Percentiles rank a stretch among this genome's conserved stretches.
These are phyloP conservation scores for Cytospora chrysosperma DNA, from an alignment of 2,329 filamentous ascomycete species.

Conservation along the genomic window DNA sequence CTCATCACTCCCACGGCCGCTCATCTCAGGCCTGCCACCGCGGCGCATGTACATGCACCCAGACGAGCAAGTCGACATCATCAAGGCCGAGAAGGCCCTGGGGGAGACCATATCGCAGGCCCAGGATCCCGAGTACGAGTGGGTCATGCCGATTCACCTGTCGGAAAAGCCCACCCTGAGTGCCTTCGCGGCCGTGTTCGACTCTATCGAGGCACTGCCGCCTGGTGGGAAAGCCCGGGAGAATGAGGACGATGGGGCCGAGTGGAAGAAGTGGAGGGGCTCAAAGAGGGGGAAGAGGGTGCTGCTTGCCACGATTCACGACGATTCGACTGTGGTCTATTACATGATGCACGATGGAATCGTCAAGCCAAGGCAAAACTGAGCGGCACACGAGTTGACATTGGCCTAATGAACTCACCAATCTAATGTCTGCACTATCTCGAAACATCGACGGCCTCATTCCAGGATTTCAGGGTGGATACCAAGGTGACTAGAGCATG, in stretches of 20 bases:
- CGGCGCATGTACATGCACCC: constrained; percentile 74
- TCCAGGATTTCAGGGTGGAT: not conserved
- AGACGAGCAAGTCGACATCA: constrained; percentile 74
- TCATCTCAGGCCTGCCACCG: constrained; percentile 73
- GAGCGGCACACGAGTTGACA: constrained; percentile 28
- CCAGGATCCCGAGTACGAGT: constrained; percentile 63
- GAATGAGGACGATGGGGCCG: constrained; percentile 28
- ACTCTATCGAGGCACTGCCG: constrained; percentile 53
- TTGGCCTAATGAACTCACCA: not conserved
- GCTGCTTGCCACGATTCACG: constrained; percentile 71
- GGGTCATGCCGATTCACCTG: constrained; percentile 73
- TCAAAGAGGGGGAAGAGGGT: constrained; percentile 62
- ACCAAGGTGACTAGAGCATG: not conserved
- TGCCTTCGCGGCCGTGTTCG: constrained; percentile 68
- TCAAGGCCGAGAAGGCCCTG: constrained; percentile 57
- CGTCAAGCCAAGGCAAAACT: constrained; percentile 83
- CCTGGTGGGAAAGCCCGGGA: constrained; percentile 31
- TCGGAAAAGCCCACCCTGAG: constrained; percentile 70
- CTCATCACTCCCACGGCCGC: constrained; percentile 53
- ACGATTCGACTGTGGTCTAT: constrained; percentile 81
- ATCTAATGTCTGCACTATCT: not conserved
- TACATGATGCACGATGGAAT: constrained; percentile 85
- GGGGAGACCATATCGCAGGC: constrained; percentile 46
- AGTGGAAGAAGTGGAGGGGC: constrained; percentile 43
- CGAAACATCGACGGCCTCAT: not conserved